Evolutionary conservation across 2,329 filamentous ascomycete species (phyloP), one percentile per base, ranked within the genome.

Genomic region (Penicillium sp.): DNA sequence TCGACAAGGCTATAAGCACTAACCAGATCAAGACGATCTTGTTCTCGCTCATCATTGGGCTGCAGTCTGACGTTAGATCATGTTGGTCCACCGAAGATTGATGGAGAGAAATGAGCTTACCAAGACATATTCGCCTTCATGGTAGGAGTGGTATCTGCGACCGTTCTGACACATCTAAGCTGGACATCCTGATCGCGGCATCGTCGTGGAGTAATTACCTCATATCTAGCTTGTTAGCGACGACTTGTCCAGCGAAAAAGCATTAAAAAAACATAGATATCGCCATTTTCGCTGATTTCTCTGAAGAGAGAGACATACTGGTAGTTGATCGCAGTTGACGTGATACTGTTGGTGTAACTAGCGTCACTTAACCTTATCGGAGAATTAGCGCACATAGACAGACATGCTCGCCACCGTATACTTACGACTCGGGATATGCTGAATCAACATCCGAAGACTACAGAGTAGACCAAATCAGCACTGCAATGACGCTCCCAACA

Each of bases 1-100:
- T 41, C 39, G 31, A 17, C 20, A 2, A 51, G 41, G 22, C 11
- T 54, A 43, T 51, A 28, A 43, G 42, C 42, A 68, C 68, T 64
- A 52, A 72, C 67, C 62, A 73, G 60, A 65, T 74, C 72, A n/a
- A 74, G 63, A 37, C 73, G 71, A 57, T 74, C 71, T 62, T 74
- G 71, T 62, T 75, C 73, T 66, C 63, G 67, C 53, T 75, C 72
- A 49, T 75, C 73, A 54, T 75, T 75, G 42, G 72, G 72, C 66
- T 69, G 51, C 14, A 31, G 28, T 12, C n/a, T 15, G 43, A 42
- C 10, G 42, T 50, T 37, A 56, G 45, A 56, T 42, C 17, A 55
- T 17, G 22, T 50, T 37, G 14, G 20, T 42, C 34, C 41, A 20
- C 20, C 38, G 11, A 14, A 7, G 11, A 34, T 45, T 17, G 34